Conservation (phyloP, 768 basidiomycete genomes). For the Hericium coralloides region DNA sequence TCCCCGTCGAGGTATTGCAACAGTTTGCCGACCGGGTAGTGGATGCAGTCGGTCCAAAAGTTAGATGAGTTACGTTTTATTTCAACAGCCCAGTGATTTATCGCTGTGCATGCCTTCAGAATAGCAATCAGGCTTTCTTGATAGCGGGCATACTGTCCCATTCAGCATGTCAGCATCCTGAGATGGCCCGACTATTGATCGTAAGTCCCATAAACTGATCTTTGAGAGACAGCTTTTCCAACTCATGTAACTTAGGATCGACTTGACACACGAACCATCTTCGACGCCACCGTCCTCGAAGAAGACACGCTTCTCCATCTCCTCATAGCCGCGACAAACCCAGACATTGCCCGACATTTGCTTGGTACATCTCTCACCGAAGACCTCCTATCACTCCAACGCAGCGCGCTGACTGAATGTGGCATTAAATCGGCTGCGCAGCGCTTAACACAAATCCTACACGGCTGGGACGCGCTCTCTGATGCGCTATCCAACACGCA, state of each 20-base stretch:
- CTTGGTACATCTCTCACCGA: conserved; percentile 32
- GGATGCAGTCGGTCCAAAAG: conserved; percentile 49
- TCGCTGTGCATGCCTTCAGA: conserved; percentile 24
- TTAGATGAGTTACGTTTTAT: conserved; percentile 19
- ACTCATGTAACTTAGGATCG: conserved; percentile 33
- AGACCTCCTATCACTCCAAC: conserved; percentile 30
- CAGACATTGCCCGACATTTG: conserved; percentile 51
- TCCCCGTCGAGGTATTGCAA: conserved; percentile 38
- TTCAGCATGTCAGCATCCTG: conserved; percentile 56
- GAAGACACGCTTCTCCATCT: conserved; percentile 46
- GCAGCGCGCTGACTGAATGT: conserved; percentile 28
- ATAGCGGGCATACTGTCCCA: conserved; percentile 56
- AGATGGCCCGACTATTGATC: conserved; percentile 33
- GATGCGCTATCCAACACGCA: conserved; percentile 48
- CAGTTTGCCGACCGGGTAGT: conserved; percentile 49
- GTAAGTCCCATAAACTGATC: conserved; percentile 21
- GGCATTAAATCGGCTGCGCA: conserved; percentile 36
- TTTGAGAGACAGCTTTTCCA: background rate
- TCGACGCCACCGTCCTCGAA: conserved; percentile 44
- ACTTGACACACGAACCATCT: conserved; percentile 45
- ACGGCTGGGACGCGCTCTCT: conserved; percentile 52
- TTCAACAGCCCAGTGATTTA: background rate
- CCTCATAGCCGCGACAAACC: conserved; percentile 57
- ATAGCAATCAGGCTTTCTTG: conserved; percentile 45
- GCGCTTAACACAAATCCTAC: conserved; percentile 40